Evolutionary conservation across 371 early-diverging fungal genomes (phyloP), one percentile per base, ranked within the genome.

Genomic region (Lichtheimia hyalospora): DNA sequence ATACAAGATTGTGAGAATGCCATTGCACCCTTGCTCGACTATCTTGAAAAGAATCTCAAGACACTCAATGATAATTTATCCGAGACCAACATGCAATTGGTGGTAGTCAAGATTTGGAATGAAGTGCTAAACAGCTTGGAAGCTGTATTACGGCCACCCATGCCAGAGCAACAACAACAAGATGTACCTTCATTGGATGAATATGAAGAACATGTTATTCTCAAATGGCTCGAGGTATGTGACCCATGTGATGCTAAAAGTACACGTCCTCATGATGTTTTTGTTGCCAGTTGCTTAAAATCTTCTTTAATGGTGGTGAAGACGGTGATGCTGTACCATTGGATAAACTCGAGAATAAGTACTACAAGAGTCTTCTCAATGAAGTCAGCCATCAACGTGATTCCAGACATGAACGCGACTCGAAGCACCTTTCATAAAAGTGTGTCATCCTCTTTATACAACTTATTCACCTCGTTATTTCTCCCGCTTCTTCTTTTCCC

Each of bases 231-330:
- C 25, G 84, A 86, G 79, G 86, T 84, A 81, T 16, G 25, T 18
- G 18, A n/a, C 7, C 13, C 2, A 46, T 12, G 16, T 2, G 2
- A 18, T 16, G 46, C 0, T 34, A 34, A 6, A 34, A 34, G 34
- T 8, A 10, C 34, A 34, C 6, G 10, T 34, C 2, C 10, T 34
- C 10, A 34, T 8, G 34, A 34, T 34, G 34, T 58, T 25, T 23
- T 28, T 74, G 67, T 50, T 48, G 69, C 18, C 69, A 90, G 75
- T 84, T 93, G 39, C 83, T 96, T 40, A 89, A 89, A 67, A 76
- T 92, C 40, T 88, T 93, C 61, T 89, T 96, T 69, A 87, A 93
- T 58, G 97, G 93, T 49, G 96, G 92, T 52, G 91, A 91, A 53
- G 90, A 88, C 42, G 90, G 88, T 8, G 89, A 96, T 62, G 92